Percentiles rank a stretch among this genome's conserved stretches.
Evolutionary conservation across 371 early-diverging fungal genomes (phyloP).

Genomic region (Mortierella sp.): DNA sequence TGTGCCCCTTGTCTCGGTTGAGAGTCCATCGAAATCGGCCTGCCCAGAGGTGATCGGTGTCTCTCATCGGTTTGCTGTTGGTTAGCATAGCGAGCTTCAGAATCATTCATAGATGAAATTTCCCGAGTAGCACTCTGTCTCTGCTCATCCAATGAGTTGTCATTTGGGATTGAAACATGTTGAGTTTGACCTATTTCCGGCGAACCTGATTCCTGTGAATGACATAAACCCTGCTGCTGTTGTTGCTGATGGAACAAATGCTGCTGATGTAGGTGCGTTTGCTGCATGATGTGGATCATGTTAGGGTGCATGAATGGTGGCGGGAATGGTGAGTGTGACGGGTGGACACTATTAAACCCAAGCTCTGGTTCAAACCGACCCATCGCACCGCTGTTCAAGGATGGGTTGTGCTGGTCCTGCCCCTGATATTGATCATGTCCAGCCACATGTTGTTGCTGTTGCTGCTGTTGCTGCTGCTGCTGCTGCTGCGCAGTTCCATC

Average conservation of each 20-base stretch:
- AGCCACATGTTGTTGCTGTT: neutral
- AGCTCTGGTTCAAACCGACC: conserved; percentile 13
- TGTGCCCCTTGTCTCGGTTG: conserved; percentile 12
- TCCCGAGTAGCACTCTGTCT: neutral
- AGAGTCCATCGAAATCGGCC: conserved; percentile 16
- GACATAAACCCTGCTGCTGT: conserved; percentile 16
- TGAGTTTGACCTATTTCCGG: neutral
- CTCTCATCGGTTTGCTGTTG: neutral
- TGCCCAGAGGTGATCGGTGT: conserved; percentile 15
- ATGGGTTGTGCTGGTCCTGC: conserved; percentile 3
- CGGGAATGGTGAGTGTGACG: conserved; percentile 27
- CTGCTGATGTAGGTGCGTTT: conserved; percentile 32
- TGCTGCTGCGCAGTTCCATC: conserved; percentile 15
- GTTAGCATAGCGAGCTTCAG: neutral
- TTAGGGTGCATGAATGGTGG: conserved; percentile 45
- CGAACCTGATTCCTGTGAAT: neutral
- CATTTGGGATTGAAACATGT: neutral
- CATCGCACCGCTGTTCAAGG: neutral
- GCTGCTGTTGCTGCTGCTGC: too few species aligned
- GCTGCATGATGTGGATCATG: conserved; percentile 40
- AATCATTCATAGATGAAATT: neutral
- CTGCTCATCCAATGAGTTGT: neutral
- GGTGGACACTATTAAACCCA: conserved; percentile 5
- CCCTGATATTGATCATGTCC: conserved; percentile 5
- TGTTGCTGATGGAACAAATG: conserved; percentile 22